phyloP scores from a whole-genome alignment of 352 stramenopile genomes.

The Globisporangium ultimum region DNA sequence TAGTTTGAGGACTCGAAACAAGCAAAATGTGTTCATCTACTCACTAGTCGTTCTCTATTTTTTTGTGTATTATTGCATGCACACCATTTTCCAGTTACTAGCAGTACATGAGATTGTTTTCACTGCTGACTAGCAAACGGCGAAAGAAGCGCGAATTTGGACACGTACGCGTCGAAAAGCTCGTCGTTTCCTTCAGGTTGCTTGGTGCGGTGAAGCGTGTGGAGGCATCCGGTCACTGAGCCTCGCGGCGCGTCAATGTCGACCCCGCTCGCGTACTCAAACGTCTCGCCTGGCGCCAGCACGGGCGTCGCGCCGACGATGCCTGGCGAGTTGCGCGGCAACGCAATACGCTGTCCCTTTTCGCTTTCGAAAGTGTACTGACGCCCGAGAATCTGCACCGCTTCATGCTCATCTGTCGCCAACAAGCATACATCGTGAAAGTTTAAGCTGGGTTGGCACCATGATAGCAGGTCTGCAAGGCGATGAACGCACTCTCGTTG shows the following conservation, averaged over 20 bases:
- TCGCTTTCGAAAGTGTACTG: conserved; percentile 80
- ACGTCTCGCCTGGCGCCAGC: conserved; percentile 63
- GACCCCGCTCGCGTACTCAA: conserved; percentile 77
- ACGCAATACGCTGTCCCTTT: conserved; percentile 48
- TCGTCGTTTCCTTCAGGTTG: conserved; percentile 26
- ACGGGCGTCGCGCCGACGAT: conserved; percentile 67
- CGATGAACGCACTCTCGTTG: conserved; percentile 50
- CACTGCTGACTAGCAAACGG: conserved; percentile 8
- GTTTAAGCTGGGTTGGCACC: too few relatives aligned
- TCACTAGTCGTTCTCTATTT: too few relatives aligned
- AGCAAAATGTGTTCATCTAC: too few relatives aligned
- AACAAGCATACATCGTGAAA: neutral
- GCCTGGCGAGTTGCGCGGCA: conserved; percentile 64
- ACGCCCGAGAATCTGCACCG: conserved; percentile 65
- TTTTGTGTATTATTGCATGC: too few relatives aligned
- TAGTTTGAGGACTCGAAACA: too few relatives aligned
- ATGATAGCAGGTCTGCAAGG: too few relatives aligned
- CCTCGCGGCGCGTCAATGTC: conserved; percentile 67
- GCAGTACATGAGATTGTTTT: too few relatives aligned
- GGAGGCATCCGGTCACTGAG: conserved; percentile 62
- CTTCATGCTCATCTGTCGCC: conserved; percentile 34
- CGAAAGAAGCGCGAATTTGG: conserved; percentile 54
- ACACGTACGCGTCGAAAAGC: conserved; percentile 67
- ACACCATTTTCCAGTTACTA: too few relatives aligned
- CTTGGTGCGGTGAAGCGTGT: conserved; percentile 32